Evolutionary conservation across 805 yeast species (phyloP).

Genomic region (Suhomyces prunicola): DNA sequence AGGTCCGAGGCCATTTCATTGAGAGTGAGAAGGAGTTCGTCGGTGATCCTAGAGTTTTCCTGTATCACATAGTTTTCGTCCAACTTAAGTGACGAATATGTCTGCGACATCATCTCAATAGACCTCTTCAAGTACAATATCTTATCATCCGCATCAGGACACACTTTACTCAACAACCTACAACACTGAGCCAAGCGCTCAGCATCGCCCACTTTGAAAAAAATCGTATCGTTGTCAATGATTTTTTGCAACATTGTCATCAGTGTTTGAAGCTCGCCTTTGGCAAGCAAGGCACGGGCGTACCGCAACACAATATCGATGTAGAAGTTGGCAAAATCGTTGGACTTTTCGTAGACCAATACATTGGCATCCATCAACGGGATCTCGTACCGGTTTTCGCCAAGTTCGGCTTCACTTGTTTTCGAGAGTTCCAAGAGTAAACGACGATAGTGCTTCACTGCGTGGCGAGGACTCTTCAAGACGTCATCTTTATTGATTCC

Average conservation of each 20-base stretch:
- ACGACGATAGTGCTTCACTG: slow-evolving; percentile 42
- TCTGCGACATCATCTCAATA: slow-evolving; percentile 28
- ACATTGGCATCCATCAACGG: slow-evolving; percentile 32
- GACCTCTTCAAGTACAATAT: slow-evolving; percentile 28
- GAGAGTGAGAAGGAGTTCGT: slow-evolving; percentile 33
- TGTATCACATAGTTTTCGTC: slow-evolving; percentile 25
- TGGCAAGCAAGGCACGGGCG: slow-evolving; percentile 39
- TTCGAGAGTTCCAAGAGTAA: slow-evolving; percentile 34
- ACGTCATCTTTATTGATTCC: slow-evolving; percentile 45
- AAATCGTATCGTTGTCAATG: slow-evolving; percentile 35
- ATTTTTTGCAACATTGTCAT: slow-evolving; percentile 25
- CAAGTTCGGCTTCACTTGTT: slow-evolving; percentile 21
- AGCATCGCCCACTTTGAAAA: slow-evolving; percentile 38
- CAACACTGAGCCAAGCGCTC: slow-evolving; percentile 40
- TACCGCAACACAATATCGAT: slow-evolving; percentile 41
- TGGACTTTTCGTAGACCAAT: slow-evolving; percentile 28
- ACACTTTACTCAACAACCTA: slow-evolving; percentile 30
- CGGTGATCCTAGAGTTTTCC: slow-evolving; percentile 29
- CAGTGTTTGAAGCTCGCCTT: slow-evolving; percentile 34
- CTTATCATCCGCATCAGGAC: slow-evolving; percentile 17
- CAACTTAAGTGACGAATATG: slow-evolving; percentile 24
- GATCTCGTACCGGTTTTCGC: slow-evolving; percentile 24
- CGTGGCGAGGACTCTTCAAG: slow-evolving; percentile 37
- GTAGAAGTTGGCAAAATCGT: slow-evolving; percentile 38
- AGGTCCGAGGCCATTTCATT: slow-evolving; percentile 32